Conservation (phyloP, 75 land plant genomes). For the Picea sitchensis region DNA sequence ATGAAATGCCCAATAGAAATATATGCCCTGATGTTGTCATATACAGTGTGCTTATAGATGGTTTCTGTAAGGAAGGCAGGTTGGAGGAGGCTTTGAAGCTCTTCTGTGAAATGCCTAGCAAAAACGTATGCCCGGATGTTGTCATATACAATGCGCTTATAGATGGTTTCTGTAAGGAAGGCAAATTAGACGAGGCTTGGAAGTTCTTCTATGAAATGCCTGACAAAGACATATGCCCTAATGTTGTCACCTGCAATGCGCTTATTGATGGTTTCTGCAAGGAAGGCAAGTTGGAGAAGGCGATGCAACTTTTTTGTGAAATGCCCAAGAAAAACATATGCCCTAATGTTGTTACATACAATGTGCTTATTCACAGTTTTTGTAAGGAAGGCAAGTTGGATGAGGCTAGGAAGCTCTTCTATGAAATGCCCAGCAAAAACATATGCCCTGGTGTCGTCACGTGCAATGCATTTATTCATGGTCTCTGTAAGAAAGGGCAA, state of each 20-base stretch:
- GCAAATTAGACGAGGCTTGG: slow-evolving; percentile 52
- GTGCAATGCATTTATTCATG: slow-evolving; percentile 28
- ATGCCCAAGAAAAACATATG: background rate
- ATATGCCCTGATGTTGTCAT: slow-evolving; percentile 29
- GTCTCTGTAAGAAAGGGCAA: slow-evolving; percentile 21
- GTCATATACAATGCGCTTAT: slow-evolving; percentile 66
- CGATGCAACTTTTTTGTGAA: slow-evolving; percentile 13
- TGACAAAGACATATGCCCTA: slow-evolving; percentile 31
- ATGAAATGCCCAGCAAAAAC: slow-evolving; percentile 11
- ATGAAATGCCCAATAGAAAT: slow-evolving; percentile 35
- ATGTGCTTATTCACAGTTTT: slow-evolving; percentile 18
- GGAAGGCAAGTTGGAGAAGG: slow-evolving; percentile 43
- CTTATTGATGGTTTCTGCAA: slow-evolving; percentile 42
- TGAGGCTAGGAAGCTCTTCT: slow-evolving; percentile 13
- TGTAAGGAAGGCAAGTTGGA: slow-evolving; percentile 14
- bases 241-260: slow-evolving; percentile 32
- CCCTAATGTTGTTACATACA: slow-evolving; percentile 9
- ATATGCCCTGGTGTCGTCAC: slow-evolving; percentile 27
- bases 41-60: slow-evolving; percentile 57
- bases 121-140: slow-evolving; percentile 55
- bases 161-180: slow-evolving; percentile 69
- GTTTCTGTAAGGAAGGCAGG: slow-evolving; percentile 34
- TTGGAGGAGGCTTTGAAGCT: slow-evolving; percentile 33
- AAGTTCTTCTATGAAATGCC: slow-evolving; percentile 36
- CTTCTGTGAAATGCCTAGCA: slow-evolving; percentile 24